These are phyloP conservation scores for Penicillium subrubescens DNA, from an alignment of 495 filamentous ascomycete species.

Conservation along the genomic window DNA sequence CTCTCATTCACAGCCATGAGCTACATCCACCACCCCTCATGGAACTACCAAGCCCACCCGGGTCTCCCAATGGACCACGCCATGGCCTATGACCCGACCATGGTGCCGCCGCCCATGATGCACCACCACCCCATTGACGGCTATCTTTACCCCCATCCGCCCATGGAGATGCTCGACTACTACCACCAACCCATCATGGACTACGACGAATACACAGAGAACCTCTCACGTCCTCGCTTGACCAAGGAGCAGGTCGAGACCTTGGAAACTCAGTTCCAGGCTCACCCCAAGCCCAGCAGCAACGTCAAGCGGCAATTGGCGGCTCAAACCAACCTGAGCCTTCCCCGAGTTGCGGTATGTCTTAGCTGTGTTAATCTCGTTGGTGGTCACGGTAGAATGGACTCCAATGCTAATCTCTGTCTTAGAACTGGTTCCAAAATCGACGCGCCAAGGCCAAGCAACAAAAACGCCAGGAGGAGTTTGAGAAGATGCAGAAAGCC, in stretches of 20 bases:
- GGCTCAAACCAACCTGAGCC: slow-evolving; percentile 68
- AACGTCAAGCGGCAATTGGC: slow-evolving; percentile 75
- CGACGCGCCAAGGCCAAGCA: slow-evolving; percentile 82
- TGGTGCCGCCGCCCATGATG: slow-evolving; percentile 47
- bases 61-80: slow-evolving; percentile 45
- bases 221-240: slow-evolving; percentile 63
- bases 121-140: slow-evolving; percentile 47
- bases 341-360: slow-evolving; percentile 77
- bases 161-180: slow-evolving; percentile 51
- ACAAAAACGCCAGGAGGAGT: slow-evolving; percentile 71
- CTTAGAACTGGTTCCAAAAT: slow-evolving; percentile 91
- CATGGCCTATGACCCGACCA: slow-evolving; percentile 42
- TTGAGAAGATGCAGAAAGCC: slow-evolving; percentile 56
- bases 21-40: slow-evolving; percentile 50
- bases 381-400: background rate
- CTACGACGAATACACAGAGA: slow-evolving; percentile 54
- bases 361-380: background rate
- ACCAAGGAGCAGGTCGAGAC: slow-evolving; percentile 82
- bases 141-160: slow-evolving; percentile 45
- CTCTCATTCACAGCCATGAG: slow-evolving; percentile 37
- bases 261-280: slow-evolving; percentile 72
- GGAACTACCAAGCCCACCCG: slow-evolving; percentile 41
- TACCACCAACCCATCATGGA: slow-evolving; percentile 54
- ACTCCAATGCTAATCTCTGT: slow-evolving; percentile 11
- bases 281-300: slow-evolving; percentile 77